phyloP scores from a whole-genome alignment of 768 basidiomycete species.

The Pisolithus marmoratus region DNA sequence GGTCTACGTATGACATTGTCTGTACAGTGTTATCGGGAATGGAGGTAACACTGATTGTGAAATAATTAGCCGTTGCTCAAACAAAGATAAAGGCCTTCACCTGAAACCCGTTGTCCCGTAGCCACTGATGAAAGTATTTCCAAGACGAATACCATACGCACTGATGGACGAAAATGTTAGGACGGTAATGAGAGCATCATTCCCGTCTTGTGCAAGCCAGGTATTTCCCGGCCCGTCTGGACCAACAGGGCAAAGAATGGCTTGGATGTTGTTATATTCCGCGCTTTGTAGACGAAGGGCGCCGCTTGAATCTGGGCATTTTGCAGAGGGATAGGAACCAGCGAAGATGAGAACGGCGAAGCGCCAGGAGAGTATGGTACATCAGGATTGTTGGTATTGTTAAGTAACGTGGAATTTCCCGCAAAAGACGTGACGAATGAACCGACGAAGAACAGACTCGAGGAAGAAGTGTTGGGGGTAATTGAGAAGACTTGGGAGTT shows the following conservation, averaged over 20 bases:
- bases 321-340: conserved; percentile 72
- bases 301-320: conserved; percentile 53
- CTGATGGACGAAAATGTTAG: conserved; percentile 69
- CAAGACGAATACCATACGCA: conserved; percentile 78
- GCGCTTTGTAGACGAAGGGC: conserved; percentile 56
- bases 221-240: conserved; percentile 71
- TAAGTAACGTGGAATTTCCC: conserved; percentile 42
- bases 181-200: conserved; percentile 67
- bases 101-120: conserved; percentile 87
- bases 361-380: conserved; percentile 79
- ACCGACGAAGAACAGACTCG: conserved; percentile 82
- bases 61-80: conserved; percentile 11
- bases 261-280: conserved; percentile 57
- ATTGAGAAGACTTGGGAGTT: conserved; percentile 71
- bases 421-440: conserved; percentile 76
- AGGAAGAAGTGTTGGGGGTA: conserved; percentile 59
- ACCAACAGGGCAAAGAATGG: conserved; percentile 84
- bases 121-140: conserved; percentile 80
- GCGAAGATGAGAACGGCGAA: conserved; percentile 82
- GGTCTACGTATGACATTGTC: conserved; percentile 73
- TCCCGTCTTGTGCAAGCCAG: conserved; percentile 79
- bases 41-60: conserved; percentile 59
- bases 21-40: conserved; percentile 86
- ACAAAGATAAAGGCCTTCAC: conserved; percentile 34
- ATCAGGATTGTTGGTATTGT: conserved; percentile 76